Conservation (phyloP, 2,329 filamentous ascomycete genomes). For the Exophiala alcalophila region DNA sequence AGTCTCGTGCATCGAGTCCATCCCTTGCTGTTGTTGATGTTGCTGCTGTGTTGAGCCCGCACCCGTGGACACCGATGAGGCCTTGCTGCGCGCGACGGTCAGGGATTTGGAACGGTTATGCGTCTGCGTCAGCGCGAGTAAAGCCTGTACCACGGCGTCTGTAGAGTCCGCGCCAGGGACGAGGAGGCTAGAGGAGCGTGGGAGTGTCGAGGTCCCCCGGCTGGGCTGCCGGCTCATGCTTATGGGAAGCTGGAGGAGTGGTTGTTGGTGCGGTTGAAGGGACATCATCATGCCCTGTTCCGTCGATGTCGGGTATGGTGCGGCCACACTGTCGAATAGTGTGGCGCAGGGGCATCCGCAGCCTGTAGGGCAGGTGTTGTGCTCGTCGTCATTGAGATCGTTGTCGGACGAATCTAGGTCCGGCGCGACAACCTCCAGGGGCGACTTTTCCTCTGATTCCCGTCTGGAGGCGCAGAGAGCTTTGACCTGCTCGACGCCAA, state of each 20-base stretch:
- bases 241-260: no score
- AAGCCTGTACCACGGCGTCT: slow-evolving; percentile 22
- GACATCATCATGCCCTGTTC: neutral
- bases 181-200: slow-evolving; percentile 16
- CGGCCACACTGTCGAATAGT: slow-evolving; percentile 35
- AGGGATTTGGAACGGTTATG: slow-evolving; percentile 23
- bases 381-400: slow-evolving; percentile 3
- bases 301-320: slow-evolving; percentile 33
- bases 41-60: neutral
- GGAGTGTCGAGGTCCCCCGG: slow-evolving; percentile 5
- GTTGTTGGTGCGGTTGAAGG: neutral
- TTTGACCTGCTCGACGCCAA: slow-evolving; percentile 30
- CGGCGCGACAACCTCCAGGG: slow-evolving; percentile 7
- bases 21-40: neutral
- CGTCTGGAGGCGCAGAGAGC: slow-evolving; percentile 7
- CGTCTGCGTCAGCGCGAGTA: slow-evolving; percentile 25
- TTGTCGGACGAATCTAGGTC: slow-evolving; percentile 23
- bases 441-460: slow-evolving; percentile 20
- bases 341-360: slow-evolving; percentile 49
- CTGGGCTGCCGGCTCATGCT: slow-evolving; percentile 10
- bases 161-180: slow-evolving; percentile 4
- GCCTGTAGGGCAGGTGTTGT: slow-evolving; percentile 42
- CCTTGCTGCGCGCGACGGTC: slow-evolving; percentile 7
- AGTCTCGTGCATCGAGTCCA: no score
- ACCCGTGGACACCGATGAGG: slow-evolving; percentile 3